Conservation (phyloP, 306 rosid species). For the Quercus variabilis region DNA sequence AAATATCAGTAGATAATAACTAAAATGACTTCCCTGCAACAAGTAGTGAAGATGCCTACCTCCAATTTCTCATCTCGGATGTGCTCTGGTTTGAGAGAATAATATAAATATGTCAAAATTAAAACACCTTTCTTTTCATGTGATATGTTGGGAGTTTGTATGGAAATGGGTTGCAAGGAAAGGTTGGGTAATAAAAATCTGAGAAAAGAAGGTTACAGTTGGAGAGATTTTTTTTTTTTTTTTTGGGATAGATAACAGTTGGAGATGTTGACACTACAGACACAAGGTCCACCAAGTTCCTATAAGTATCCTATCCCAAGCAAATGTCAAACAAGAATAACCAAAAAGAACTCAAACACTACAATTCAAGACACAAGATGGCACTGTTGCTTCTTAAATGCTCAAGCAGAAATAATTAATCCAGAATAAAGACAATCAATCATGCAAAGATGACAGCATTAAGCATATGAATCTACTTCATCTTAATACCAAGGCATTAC, state of each 20-base stretch:
- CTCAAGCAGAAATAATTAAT: neutral
- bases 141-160: neutral
- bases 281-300: constrained; percentile 19
- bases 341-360: constrained; percentile 11
- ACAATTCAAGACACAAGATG: neutral
- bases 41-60: constrained; percentile 43
- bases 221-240: neutral
- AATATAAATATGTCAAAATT: neutral
- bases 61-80: constrained; percentile 97
- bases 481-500: constrained; percentile 41
- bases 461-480: constrained; percentile 13
- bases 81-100: constrained; percentile 81
- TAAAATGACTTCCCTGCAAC: neutral
- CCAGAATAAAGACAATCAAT: neutral
- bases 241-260: neutral
- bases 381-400: neutral
- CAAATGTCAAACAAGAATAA: constrained; percentile 3
- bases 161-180: neutral
- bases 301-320: constrained; percentile 11
- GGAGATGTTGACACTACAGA: neutral
- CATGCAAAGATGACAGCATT: neutral
- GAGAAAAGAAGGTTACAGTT: constrained; percentile 5
- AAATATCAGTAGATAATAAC: neutral
- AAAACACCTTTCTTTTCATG: neutral
- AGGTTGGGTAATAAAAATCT: constrained; percentile 3